phyloP scores from a whole-genome alignment of 2,329 filamentous ascomycete genomes.

The Metarhizium sp. region DNA sequence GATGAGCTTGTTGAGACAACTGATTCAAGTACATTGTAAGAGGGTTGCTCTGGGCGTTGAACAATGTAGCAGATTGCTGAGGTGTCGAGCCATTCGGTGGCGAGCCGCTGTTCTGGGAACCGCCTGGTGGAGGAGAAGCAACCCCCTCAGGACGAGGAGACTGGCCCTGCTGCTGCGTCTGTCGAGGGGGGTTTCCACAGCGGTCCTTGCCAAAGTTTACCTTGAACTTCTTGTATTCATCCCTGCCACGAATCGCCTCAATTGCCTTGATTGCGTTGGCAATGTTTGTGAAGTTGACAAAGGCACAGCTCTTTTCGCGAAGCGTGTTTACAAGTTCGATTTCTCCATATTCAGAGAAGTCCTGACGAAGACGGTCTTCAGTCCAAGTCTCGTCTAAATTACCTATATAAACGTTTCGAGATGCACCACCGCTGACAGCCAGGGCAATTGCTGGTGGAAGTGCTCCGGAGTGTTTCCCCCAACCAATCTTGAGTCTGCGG shows the following conservation, averaged over 20 bases:
- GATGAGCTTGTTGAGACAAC: constrained; percentile 61
- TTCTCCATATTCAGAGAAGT: constrained; percentile 95
- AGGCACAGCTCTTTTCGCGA: constrained; percentile 97
- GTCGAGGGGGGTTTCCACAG: constrained; percentile 90
- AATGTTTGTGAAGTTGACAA: constrained; percentile 99
- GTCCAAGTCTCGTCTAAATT: constrained; percentile 97
- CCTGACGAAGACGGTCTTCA: constrained; percentile 88
- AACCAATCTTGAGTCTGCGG: constrained; percentile 92
- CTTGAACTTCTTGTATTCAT: constrained; percentile 98
- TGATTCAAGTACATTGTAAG: constrained; percentile 90
- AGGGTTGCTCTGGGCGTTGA: constrained; percentile 80
- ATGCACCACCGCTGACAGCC: constrained; percentile 91
- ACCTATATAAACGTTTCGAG: constrained; percentile 96
- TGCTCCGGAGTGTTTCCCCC: constrained; percentile 97
- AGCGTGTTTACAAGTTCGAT: constrained; percentile 96
- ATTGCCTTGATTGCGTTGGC: constrained; percentile 99
- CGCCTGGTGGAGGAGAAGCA: constrained; percentile 48
- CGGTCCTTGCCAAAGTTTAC: constrained; percentile 99
- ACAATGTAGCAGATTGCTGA: constrained; percentile 60
- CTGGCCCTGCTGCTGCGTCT: constrained; percentile 54
- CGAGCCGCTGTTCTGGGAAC: constrained; percentile 49
- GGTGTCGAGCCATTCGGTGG: constrained; percentile 45
- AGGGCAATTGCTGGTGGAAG: constrained; percentile 92
- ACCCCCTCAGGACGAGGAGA: constrained; percentile 57
- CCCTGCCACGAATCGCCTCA: constrained; percentile 85